Base-by-base conservation (phyloP, 2,329 filamentous ascomycete genomes). In the Thermoascus crustaceus region DNA sequence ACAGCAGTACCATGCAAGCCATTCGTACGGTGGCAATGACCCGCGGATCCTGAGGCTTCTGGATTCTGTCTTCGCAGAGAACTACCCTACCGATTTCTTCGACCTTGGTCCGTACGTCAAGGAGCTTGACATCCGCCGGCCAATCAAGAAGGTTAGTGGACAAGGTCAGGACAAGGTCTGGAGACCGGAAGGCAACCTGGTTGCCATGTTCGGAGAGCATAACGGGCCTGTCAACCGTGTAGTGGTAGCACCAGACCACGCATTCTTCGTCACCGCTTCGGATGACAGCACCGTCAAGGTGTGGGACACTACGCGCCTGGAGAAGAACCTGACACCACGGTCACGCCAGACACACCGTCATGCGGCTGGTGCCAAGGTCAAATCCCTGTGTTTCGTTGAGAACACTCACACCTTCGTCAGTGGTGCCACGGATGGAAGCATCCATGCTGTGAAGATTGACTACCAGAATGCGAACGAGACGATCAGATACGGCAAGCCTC, bases 331-430 rank as follows among this genome's bases (percentile, higher is more conserved):
- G 32, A 82, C 85, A 0, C 83, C 94, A 50, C 78, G 87, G 27
- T 87, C 91, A 18, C 75, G 89, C 14, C 85, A 93, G 53, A 93
- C 85, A 0, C 82, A 95, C 61, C 80, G 73, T 38, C 85, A 95
- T 49, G 74, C 73, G 0, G 63, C 75, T 1, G 82, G 80, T 2
- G 74, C 80, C 0, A 82, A 77, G 40, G 82, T 96, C 2, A 79
- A 85, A 19, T 80, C 85, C 9, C 61, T 98, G 14, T 88, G 85
- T 48, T 96, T 98, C 54, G 77, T 98, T 24, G 88, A 96, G 53
- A 84, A 87, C 46, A 94, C 88, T 0, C 87, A 96, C 57, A 88
- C 85, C 14, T 96, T 98, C 55, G 73, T 94, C 42, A 94, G 85
- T 53, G 91, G 85, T 34, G 88, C 85, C 4, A 86, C 76, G 30